Base-by-base conservation (phyloP, 768 basidiomycete species). In the Pisolithus sp. region DNA sequence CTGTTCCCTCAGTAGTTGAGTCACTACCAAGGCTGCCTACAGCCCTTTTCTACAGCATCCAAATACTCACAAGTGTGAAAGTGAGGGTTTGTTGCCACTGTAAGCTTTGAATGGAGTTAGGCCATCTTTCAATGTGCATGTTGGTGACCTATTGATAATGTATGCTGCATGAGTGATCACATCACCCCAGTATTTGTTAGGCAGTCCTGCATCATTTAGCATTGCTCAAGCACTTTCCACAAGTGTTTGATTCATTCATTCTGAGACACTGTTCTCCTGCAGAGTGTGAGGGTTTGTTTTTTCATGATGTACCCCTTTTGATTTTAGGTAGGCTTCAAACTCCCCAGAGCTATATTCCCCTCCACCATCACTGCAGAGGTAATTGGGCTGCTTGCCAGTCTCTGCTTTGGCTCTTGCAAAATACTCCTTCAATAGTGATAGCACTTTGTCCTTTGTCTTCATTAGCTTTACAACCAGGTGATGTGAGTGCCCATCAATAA, bases 401-500 rank as follows among this genome's bases (percentile, higher is more conserved):
- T 60, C 34, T 1, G 48, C 43, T 44, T 65, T 55, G 0, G 47
- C 48, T 0, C 48, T 34, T 0, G 51, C 40, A 18, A 64, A 20
- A 55, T 59, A 62, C 0, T 36, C 44, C 10, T 59, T 55, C 17
- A 59, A 53, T 18, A 51, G 49, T 1, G 5, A 1, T 1, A 57
- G 24, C n/a, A 67, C 44, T 45, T 45, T 3, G 5, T 30, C 23
- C 21, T 45, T 45, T 2, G 44, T 26, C 24, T 51, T 55, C 3
- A 62, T 21, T 1, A 59, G 50, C 7, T 50, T 41, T 5, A 65
- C 41, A 10, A 40, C 18, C 10, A 58, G 44, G 12, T 59, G 46
- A 50, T 59, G 57, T 0, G 56, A 61, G 13, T 57, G 30, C 26
- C 51, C 55, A 40, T 66, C 62, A 4, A 60, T 59, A 20, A 53